Evolutionary conservation across 73 alveolate genomes (phyloP), one percentile per base, ranked within the genome.

Genomic region (Blepharisma japonicum): DNA sequence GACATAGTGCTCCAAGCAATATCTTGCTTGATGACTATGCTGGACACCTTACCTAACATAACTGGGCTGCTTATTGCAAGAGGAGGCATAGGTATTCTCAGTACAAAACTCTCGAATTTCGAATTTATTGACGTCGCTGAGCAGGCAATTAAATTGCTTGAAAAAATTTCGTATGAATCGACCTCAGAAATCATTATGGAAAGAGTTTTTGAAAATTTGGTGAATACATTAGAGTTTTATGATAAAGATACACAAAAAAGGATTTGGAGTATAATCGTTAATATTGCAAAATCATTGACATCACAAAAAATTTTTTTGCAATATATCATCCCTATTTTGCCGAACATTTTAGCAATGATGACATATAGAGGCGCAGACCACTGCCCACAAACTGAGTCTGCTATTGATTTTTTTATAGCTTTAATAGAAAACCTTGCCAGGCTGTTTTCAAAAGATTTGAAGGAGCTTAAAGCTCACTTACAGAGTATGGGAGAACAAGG

Each of bases 81-180:
- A n/a, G 66, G 66, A n/a, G 80, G 80, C 56, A 70, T 70, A 14
- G 14, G n/a, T 0, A n/a, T 25, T n/a, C 27, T 70, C 32, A 14
- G 55, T 38, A 9, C 56, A n/a, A 70, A 70, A 45, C 66, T 70
- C 20, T 0, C 27, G 4, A 39, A 45, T n/a, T 45, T 45, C 80
- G 80, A 45, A 9, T 39, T 45, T 45, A 45, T 70, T 70, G 80
- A 70, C 5, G 27, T 38, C 14, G 80, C 80, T 70, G 80, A 70
- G 27, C 21, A 47, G 23, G 11, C 80, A n/a, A 70, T 70, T 14
- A 70, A 70, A 45, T 18, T 39, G 2, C 61, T 70, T 70, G 80
- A 70, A 70, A 70, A 70, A 45, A 70, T 70, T 7, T 70, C 80
- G 25, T 9, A 14, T 70, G 80, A 70, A 5, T 20, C 11, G 0